phyloP scores from a whole-genome alignment of 306 rosid species.

The Cyclanthera cordifolia region DNA sequence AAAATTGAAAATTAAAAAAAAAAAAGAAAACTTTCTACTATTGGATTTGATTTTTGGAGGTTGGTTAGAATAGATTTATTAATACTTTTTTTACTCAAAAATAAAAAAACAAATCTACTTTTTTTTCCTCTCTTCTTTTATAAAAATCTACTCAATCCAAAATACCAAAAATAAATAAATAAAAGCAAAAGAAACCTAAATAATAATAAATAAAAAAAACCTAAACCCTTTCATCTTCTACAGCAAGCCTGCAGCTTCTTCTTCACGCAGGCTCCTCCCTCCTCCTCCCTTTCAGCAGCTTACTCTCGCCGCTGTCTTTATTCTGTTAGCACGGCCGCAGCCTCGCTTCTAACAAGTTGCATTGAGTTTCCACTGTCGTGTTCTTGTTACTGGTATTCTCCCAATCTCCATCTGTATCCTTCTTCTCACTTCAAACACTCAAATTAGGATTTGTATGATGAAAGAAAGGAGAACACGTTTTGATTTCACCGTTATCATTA shows the following conservation, averaged over 20 bases:
- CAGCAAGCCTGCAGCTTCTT: not conserved
- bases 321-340: not conserved
- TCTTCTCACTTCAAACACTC: not conserved
- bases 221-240: not conserved
- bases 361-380: not conserved
- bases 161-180: too few species aligned
- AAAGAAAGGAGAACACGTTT: not conserved
- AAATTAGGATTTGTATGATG: not conserved
- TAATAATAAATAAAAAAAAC: too few species aligned
- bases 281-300: not conserved
- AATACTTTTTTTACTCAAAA: too few species aligned
- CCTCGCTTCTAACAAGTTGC: not conserved
- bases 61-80: too few species aligned
- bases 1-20: too few species aligned
- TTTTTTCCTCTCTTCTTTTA: too few species aligned
- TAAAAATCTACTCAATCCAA: too few species aligned
- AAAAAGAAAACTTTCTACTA: too few species aligned
- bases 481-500: not conserved
- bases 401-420: not conserved
- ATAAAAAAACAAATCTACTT: too few species aligned
- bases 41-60: too few species aligned
- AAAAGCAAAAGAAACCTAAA: not conserved
- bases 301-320: not conserved
- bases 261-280: not conserved
- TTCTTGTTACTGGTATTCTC: not conserved